These are phyloP conservation scores for Clavariopsis aquatica DNA, from an alignment of 495 filamentous ascomycete species.

Conservation along the genomic window DNA sequence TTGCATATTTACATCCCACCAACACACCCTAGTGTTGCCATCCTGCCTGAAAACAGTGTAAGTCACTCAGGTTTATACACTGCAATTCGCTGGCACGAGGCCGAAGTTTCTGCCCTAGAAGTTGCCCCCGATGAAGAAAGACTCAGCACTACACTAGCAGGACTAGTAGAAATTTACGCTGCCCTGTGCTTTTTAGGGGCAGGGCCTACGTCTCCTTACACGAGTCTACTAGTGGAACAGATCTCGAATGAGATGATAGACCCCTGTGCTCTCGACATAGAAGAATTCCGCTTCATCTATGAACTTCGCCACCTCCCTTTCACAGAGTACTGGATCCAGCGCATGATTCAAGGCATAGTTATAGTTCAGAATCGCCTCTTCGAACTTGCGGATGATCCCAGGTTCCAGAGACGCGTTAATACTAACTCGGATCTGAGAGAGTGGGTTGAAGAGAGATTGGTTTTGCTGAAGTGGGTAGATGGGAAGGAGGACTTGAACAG, in stretches of 20 bases:
- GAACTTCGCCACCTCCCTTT: conserved; percentile 11
- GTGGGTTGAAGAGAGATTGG: background rate
- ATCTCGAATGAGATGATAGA: background rate
- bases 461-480: background rate
- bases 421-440: background rate
- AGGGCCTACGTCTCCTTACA: background rate
- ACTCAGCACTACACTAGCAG: background rate
- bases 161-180: conserved; percentile 6
- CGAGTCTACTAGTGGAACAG: background rate
- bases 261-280: background rate
- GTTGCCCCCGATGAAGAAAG: too few species aligned
- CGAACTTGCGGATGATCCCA: background rate
- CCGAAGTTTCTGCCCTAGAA: background rate
- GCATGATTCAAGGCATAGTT: background rate
- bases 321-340: background rate
- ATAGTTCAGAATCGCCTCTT: background rate
- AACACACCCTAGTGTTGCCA: background rate
- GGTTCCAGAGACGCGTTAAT: background rate
- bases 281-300: conserved; percentile 2
- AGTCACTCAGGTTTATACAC: background rate
- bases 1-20: conserved; percentile 20
- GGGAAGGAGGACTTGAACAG: background rate
- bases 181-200: conserved; percentile 1
- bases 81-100: conserved; percentile 15
- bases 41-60: conserved; percentile 4